A percentile compares a stretch with the other conserved stretches of the same genome.
These are phyloP conservation scores for Pseudopithomyces chartarum DNA, from an alignment of 2,329 filamentous ascomycete genomes.

Conservation along the genomic window DNA sequence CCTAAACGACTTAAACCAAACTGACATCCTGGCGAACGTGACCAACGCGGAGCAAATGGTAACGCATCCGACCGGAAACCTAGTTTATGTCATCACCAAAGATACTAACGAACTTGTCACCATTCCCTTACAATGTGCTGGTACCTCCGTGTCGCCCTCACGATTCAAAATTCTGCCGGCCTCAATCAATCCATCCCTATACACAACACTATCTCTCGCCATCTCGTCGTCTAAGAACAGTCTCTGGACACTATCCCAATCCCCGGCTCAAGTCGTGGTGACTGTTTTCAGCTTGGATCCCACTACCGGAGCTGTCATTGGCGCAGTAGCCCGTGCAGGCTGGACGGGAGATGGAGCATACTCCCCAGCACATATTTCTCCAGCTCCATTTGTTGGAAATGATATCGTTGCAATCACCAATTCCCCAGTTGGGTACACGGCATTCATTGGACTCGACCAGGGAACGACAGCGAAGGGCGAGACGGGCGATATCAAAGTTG, in stretches of 20 bases:
- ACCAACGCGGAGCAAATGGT: slow-evolving; percentile 25
- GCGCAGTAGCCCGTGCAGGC: slow-evolving; percentile 18
- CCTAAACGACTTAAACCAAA: slow-evolving; percentile 18
- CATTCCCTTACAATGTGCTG: slow-evolving; percentile 11
- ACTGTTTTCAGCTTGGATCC: slow-evolving; percentile 23
- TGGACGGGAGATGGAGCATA: slow-evolving; percentile 18
- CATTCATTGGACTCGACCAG: slow-evolving; percentile 22
- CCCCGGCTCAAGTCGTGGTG: slow-evolving; percentile 17
- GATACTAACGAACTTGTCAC: slow-evolving; percentile 26
- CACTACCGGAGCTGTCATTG: slow-evolving; percentile 23
- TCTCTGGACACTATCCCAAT: slow-evolving; percentile 29
- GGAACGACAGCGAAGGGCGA: background rate
- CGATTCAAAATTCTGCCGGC: slow-evolving; percentile 20
- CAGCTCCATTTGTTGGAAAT: slow-evolving; percentile 19
- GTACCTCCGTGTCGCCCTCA: slow-evolving; percentile 2
- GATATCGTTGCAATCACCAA: slow-evolving; percentile 26
- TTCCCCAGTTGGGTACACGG: slow-evolving; percentile 22
- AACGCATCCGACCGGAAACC: slow-evolving; percentile 20
- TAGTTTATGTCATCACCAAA: slow-evolving; percentile 25
- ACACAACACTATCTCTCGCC: slow-evolving; percentile 19
- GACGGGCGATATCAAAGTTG: background rate
- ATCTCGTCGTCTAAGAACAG: slow-evolving; percentile 21
- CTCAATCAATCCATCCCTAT: slow-evolving; percentile 16
- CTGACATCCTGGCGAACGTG: slow-evolving; percentile 20
- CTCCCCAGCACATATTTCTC: slow-evolving; percentile 15